These are phyloP conservation scores for Cyberlindnera nakhonratchasimensis DNA, from an alignment of 805 yeast genomes.

Conservation along the genomic window DNA sequence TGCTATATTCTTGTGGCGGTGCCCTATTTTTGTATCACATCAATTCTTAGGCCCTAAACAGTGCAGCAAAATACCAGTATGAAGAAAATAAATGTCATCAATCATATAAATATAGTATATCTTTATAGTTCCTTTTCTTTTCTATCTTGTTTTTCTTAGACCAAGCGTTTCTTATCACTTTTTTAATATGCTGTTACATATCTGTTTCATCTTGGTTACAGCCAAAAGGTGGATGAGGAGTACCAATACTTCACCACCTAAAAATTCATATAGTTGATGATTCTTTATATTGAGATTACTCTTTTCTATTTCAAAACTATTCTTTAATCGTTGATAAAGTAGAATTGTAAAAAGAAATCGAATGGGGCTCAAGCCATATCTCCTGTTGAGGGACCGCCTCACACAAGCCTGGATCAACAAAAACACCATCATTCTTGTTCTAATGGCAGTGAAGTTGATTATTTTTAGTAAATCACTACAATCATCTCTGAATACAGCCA, in stretches of 20 bases:
- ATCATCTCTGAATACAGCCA: constrained; percentile 39
- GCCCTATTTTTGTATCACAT: no score
- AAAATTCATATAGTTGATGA: background rate
- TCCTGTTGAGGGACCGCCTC: constrained; percentile 49
- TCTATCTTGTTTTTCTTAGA: background rate
- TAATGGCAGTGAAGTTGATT: constrained; percentile 57
- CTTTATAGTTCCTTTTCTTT: background rate
- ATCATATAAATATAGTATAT: no score
- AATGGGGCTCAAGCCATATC: constrained; percentile 32
- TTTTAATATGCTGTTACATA: background rate
- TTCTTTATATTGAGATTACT: background rate
- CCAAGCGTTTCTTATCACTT: background rate
- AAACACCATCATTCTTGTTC: constrained; percentile 50
- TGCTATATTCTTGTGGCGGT: no score
- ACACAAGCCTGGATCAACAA: constrained; percentile 68
- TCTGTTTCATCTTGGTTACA: constrained; percentile 3
- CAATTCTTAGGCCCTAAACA: no score
- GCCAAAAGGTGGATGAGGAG: background rate
- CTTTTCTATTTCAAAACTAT: no score
- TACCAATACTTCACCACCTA: background rate
- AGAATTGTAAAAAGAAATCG: no score
- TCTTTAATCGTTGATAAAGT: no score
- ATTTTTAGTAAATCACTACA: constrained; percentile 51
- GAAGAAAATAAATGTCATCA: no score
- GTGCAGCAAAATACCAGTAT: no score